Evolutionary conservation across 148 eudicot genomes (phyloP).

Genomic region (Rhododendron ferrugineum): DNA sequence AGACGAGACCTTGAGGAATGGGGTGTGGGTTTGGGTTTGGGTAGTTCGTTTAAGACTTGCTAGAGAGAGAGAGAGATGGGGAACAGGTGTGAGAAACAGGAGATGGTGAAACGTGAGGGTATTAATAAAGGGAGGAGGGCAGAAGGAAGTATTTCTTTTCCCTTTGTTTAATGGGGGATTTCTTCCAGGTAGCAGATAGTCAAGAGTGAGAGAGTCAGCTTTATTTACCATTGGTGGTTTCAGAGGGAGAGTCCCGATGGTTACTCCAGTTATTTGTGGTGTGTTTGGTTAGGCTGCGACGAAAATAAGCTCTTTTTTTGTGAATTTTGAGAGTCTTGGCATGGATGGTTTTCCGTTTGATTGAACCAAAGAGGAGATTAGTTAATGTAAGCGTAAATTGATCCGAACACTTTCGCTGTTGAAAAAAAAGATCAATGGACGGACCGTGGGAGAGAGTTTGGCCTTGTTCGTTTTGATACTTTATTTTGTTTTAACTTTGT

Average conservation of each 20-base stretch:
- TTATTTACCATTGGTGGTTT: neutral
- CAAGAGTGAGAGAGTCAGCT: neutral
- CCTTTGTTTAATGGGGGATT: neutral
- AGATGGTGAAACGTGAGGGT: neutral
- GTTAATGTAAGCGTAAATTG: accelerated
- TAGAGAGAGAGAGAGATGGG: neutral
- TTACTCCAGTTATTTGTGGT: too few relatives aligned
- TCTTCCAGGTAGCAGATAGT: neutral
- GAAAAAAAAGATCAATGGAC: too few relatives aligned
- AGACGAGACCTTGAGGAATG: neutral
- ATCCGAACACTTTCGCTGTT: too few relatives aligned
- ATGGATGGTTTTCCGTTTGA: too few relatives aligned
- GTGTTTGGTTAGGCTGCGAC: too few relatives aligned
- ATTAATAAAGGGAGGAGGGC: neutral
- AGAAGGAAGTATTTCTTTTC: neutral
- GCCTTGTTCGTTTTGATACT: too few relatives aligned
- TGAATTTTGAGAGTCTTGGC: too few relatives aligned
- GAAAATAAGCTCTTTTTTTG: too few relatives aligned
- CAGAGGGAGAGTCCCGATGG: too few relatives aligned
- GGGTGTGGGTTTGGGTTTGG: neutral
- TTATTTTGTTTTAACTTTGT: too few relatives aligned
- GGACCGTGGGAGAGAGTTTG: too few relatives aligned
- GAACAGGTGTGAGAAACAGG: neutral
- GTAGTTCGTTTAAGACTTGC: neutral
- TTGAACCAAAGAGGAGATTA: too few relatives aligned